Conservation (phyloP, 1,284 basidiomycete genomes). For the Jaminaea rosea region DNA sequence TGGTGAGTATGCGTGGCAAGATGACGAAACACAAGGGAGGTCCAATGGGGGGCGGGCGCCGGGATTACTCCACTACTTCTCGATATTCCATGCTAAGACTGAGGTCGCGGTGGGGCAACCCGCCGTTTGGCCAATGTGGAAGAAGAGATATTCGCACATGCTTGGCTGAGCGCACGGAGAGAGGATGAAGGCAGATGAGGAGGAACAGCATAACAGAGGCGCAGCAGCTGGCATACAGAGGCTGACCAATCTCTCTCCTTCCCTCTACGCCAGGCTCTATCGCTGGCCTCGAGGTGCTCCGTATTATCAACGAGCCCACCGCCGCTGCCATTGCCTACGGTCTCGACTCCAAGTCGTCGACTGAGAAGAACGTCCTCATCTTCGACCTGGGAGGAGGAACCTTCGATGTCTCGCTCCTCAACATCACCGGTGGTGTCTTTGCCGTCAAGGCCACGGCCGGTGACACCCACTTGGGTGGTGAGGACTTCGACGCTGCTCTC, state of each 20-base stretch:
- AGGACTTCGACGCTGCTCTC: conserved; percentile 96
- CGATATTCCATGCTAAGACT: conserved; percentile 47
- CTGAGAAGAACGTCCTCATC: conserved; percentile 92
- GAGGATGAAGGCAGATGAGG: neutral
- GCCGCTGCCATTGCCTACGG: conserved; percentile 53
- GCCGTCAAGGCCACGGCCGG: conserved; percentile 59
- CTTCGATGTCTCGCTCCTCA: conserved; percentile 60
- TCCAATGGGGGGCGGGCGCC: conserved; percentile 15
- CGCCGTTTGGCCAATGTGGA: neutral
- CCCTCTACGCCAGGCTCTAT: conserved; percentile 51
- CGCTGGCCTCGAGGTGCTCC: conserved; percentile 60
- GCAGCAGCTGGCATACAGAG: neutral
- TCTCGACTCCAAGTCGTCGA: conserved; percentile 51
- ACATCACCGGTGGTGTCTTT: conserved; percentile 59
- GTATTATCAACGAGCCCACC: conserved; percentile 61
- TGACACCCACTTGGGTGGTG: conserved; percentile 63
- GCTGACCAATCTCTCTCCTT: conserved; percentile 6
- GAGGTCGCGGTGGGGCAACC: too few relatives aligned
- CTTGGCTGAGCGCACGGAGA: conserved; percentile 4
- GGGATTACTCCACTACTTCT: conserved; percentile 28
- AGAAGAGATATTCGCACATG: conserved; percentile 5
- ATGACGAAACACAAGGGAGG: neutral
- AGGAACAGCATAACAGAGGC: too few relatives aligned
- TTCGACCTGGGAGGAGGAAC: conserved; percentile 96
- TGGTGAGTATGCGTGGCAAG: conserved; percentile 27